phyloP scores from a whole-genome alignment of 2,329 filamentous ascomycete genomes.

The Fusarium xyrophilum region DNA sequence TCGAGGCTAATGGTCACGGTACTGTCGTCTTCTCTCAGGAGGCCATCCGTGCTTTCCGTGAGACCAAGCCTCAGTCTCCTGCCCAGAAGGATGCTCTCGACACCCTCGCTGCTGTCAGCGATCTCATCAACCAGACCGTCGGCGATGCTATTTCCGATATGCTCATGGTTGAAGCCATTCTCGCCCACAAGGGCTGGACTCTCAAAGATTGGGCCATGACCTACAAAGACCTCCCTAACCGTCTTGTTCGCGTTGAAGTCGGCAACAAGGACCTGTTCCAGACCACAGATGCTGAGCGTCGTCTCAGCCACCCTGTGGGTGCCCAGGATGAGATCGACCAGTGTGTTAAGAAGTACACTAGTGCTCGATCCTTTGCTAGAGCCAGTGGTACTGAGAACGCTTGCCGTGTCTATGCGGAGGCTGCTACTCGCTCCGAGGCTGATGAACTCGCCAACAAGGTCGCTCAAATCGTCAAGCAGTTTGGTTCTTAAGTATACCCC shows the following conservation, averaged over 20 bases:
- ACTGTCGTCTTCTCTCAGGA: conserved; percentile 92
- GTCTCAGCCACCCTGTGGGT: conserved; percentile 78
- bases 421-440: conserved; percentile 84
- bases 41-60: conserved; percentile 79
- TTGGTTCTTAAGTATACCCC: conserved; percentile 42
- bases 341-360: conserved; percentile 87
- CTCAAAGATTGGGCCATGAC: conserved; percentile 91
- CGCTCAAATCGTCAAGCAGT: conserved; percentile 73
- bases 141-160: conserved; percentile 96
- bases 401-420: conserved; percentile 94
- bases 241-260: conserved; percentile 92
- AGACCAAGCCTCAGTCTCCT: conserved; percentile 84
- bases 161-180: conserved; percentile 92
- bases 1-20: conserved; percentile 97
- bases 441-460: conserved; percentile 90
- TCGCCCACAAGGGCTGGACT: conserved; percentile 92
- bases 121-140: conserved; percentile 97
- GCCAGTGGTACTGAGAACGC: conserved; percentile 96
- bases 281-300: conserved; percentile 90
- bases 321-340: conserved; percentile 87
- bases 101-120: conserved; percentile 79
- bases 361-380: conserved; percentile 87
- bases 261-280: conserved; percentile 86
- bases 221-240: conserved; percentile 93
- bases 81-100: conserved; percentile 90